Percentiles rank a stretch among this genome's conserved stretches.
These are phyloP conservation scores for Sugiyamaella americana DNA, from an alignment of 805 yeast species.

Conservation along the genomic window DNA sequence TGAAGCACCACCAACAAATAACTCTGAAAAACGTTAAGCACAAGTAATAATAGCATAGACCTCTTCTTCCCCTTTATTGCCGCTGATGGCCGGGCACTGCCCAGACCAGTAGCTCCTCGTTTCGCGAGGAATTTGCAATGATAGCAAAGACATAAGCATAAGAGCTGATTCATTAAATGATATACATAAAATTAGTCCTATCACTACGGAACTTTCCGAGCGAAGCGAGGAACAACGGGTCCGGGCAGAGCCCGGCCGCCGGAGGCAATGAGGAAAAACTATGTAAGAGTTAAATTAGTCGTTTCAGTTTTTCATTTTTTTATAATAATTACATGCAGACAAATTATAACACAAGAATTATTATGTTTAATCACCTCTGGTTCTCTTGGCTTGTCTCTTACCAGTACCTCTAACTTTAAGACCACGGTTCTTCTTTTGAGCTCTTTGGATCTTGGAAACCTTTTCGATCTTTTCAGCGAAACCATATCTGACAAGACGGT, in stretches of 20 bases:
- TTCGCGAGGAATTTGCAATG: too few species aligned
- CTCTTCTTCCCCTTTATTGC: too few species aligned
- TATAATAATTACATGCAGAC: constrained; percentile 3
- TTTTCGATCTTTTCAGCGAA: constrained; percentile 93
- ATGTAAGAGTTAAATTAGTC: too few species aligned
- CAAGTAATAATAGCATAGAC: too few species aligned
- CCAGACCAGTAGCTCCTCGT: too few species aligned
- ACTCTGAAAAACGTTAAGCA: constrained; percentile 7
- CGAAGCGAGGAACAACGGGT: too few species aligned
- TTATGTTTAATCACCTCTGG: constrained; percentile 22
- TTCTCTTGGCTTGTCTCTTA: constrained; percentile 76
- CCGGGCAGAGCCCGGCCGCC: too few species aligned
- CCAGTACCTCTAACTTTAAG: constrained; percentile 99
- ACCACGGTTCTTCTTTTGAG: constrained; percentile 99
- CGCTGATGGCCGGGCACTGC: too few species aligned
- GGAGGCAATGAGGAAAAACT: neutral
- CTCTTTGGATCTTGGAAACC: constrained; percentile 99
- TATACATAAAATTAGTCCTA: too few species aligned
- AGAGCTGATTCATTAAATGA: too few species aligned
- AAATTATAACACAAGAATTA: neutral
- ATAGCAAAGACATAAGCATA: too few species aligned
- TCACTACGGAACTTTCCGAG: too few species aligned
- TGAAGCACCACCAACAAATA: constrained; percentile 34
- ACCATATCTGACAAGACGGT: constrained; percentile 99
- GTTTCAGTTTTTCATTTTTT: neutral